A percentile compares a stretch with the other conserved stretches of the same genome.
Evolutionary conservation across 495 filamentous ascomycete genomes (phyloP).

Genomic region (Penicillium turbatum): DNA sequence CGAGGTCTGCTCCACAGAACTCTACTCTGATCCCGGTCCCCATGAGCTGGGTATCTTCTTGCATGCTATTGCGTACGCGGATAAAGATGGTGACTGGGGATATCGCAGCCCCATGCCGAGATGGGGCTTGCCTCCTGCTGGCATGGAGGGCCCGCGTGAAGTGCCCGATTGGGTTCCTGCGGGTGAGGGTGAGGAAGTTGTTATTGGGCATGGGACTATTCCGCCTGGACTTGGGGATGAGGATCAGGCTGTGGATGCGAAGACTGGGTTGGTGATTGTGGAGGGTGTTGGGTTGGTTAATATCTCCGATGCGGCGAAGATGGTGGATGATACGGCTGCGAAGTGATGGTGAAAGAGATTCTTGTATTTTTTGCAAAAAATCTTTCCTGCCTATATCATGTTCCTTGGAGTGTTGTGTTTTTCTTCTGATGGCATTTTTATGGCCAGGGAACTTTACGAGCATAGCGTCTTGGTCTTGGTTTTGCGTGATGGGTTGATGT

Average conservation of each 20-base stretch:
- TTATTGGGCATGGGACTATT: slow-evolving; percentile 36
- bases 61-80: slow-evolving; percentile 85
- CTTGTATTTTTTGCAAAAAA: background rate
- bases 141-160: slow-evolving; percentile 53
- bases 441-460: background rate
- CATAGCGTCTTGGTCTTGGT: slow-evolving; percentile 7
- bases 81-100: slow-evolving; percentile 72
- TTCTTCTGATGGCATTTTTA: background rate
- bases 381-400: background rate
- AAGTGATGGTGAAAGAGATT: background rate
- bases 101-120: slow-evolving; percentile 79
- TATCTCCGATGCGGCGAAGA: slow-evolving; percentile 8
- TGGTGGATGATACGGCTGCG: background rate
- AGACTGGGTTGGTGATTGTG: slow-evolving; percentile 15
- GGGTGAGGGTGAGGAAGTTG: slow-evolving; percentile 31
- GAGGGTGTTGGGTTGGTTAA: slow-evolving; percentile 20
- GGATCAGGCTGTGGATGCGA: slow-evolving; percentile 7
- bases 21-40: slow-evolving; percentile 85
- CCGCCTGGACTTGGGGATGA: slow-evolving; percentile 25
- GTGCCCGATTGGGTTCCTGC: slow-evolving; percentile 43
- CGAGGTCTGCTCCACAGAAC: slow-evolving; percentile 72
- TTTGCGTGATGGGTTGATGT: background rate
- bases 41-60: slow-evolving; percentile 93
- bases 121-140: slow-evolving; percentile 78
- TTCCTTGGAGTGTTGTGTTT: background rate